Evolutionary conservation across 2,329 filamentous ascomycete genomes (phyloP).

Genomic region (Huntiella savannae): DNA sequence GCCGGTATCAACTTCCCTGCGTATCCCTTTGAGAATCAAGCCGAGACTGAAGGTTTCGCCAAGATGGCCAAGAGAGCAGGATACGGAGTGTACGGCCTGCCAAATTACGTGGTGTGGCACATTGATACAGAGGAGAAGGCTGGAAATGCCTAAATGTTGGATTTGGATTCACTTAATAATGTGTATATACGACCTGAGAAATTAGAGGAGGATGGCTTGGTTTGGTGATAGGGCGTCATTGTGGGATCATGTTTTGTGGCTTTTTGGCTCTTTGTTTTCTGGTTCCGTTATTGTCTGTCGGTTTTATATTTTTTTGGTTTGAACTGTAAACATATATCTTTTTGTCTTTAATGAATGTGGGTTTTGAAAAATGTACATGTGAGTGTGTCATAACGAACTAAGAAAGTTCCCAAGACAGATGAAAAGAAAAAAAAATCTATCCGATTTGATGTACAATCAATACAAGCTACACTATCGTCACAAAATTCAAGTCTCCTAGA

Average conservation of each 20-base stretch:
- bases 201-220: too few species aligned
- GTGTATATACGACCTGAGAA: too few species aligned
- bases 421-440: too few species aligned
- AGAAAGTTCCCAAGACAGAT: too few species aligned
- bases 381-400: too few species aligned
- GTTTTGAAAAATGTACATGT: too few species aligned
- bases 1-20: slow-evolving; percentile 97
- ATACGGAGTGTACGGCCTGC: slow-evolving; percentile 77
- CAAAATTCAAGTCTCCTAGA: too few species aligned
- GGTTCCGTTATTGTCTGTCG: background rate
- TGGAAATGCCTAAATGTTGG: slow-evolving; percentile 41
- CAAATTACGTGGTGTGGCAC: slow-evolving; percentile 98
- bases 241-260: too few species aligned
- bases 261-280: background rate
- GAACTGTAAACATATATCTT: background rate
- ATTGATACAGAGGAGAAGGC: slow-evolving; percentile 91
- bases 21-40: slow-evolving; percentile 96
- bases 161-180: background rate
- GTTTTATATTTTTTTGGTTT: background rate
- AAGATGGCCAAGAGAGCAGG: slow-evolving; percentile 97
- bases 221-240: too few species aligned
- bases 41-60: slow-evolving; percentile 94
- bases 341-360: too few species aligned
- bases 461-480: too few species aligned
- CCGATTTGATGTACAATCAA: too few species aligned